Conservation (phyloP, 2,329 filamentous ascomycete species). For the Cercospora beticola region DNA sequence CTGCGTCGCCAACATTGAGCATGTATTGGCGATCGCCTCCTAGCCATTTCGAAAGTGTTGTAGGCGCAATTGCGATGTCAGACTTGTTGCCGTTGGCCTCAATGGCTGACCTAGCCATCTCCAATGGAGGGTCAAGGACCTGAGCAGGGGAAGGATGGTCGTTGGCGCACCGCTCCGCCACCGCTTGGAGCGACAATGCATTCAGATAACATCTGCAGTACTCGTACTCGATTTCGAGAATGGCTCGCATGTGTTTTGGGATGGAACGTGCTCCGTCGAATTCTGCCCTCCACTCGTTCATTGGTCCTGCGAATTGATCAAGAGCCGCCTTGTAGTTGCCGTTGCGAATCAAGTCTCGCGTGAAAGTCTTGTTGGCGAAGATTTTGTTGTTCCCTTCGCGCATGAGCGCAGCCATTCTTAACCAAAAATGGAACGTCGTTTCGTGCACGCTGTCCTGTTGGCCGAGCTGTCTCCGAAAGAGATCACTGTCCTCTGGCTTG, state of each 20-base stretch:
- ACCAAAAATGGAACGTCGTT: conserved; percentile 77
- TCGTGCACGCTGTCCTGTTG: conserved; percentile 47
- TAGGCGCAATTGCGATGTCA: conserved; percentile 48
- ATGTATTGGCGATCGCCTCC: conserved; percentile 63
- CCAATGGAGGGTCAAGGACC: conserved; percentile 31
- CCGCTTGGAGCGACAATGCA: conserved; percentile 87
- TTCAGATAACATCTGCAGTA: conserved; percentile 95
- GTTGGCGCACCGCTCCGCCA: conserved; percentile 86
- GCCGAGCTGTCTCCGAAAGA: conserved; percentile 31
- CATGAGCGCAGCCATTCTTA: conserved; percentile 89
- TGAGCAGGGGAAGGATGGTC: conserved; percentile 55
- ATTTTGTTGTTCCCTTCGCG: conserved; percentile 84
- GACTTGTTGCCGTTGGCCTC: conserved; percentile 39
- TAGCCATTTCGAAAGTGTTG: conserved; percentile 51
- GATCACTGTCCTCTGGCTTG: conserved; percentile 39
- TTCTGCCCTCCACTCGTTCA: conserved; percentile 75
- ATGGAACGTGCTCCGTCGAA: conserved; percentile 67
- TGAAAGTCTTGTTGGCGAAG: conserved; percentile 83
- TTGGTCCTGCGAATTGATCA: conserved; percentile 74
- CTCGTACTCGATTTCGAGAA: conserved; percentile 91
- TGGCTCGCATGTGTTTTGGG: conserved; percentile 62
- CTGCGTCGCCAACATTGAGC: conserved; percentile 71
- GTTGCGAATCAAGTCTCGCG: conserved; percentile 82
- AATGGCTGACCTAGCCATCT: conserved; percentile 36
- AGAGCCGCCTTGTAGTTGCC: conserved; percentile 80